Conservation (phyloP, 2,329 filamentous ascomycete species). For the Helotiales sp. region DNA sequence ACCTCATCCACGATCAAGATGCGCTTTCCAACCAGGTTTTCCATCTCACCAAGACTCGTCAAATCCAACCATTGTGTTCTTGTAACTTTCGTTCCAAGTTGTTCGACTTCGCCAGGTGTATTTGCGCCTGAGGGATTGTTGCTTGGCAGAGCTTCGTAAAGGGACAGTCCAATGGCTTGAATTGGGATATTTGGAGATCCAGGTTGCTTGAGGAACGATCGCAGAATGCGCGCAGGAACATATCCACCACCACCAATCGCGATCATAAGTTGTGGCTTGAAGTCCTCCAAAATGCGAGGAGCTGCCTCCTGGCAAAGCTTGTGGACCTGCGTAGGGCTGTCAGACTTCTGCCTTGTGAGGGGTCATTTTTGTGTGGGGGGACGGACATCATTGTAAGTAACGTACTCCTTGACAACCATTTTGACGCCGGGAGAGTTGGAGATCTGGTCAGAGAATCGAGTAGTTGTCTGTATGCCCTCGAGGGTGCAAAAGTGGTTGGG, state of each 20-base stretch:
- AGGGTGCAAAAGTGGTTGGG: constrained; percentile 11
- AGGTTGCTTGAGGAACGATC: constrained; percentile 92
- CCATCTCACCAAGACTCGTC: constrained; percentile 77
- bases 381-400: constrained; percentile 87
- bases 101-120: constrained; percentile 55
- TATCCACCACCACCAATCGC: constrained; percentile 98
- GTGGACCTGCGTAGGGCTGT: constrained; percentile 68
- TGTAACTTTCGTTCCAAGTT: constrained; percentile 88
- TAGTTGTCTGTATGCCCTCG: constrained; percentile 9
- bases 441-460: background rate
- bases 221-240: constrained; percentile 92
- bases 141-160: constrained; percentile 80
- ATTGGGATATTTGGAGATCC: constrained; percentile 94
- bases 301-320: constrained; percentile 92
- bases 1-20: constrained; percentile 94
- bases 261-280: constrained; percentile 95
- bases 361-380: constrained; percentile 4
- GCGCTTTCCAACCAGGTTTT: constrained; percentile 86
- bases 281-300: constrained; percentile 75
- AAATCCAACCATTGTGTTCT: constrained; percentile 98
- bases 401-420: constrained; percentile 84
- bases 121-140: constrained; percentile 52
- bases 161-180: constrained; percentile 95
- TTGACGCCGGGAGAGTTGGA: constrained; percentile 35
- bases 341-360: constrained; percentile 19